Base-by-base conservation (phyloP, 1,284 basidiomycete genomes). In the Moesziomyces sp. region DNA sequence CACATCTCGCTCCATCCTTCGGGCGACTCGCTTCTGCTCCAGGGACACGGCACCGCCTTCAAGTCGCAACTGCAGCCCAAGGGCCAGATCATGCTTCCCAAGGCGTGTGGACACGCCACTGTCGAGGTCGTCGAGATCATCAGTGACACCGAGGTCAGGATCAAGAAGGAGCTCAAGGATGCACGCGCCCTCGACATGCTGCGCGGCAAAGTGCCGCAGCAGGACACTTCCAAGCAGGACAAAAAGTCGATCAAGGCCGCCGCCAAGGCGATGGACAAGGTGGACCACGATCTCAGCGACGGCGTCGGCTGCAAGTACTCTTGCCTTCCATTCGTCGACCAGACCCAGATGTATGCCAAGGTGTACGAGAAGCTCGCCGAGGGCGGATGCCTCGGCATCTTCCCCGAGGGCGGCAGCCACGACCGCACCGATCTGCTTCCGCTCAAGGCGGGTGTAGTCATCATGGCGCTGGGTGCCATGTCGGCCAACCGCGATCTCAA, bases 301-400 rank as follows among this genome's bases (percentile, higher is more conserved):
- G 52, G 55, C 21, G 26, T 23, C 7, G 81, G 79, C 3, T 75
- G 71, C 71, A 68, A 65, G 52, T 84, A 81, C 70, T 78, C 79
- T 35, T 77, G 73, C 48, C 68, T 82, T 21, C 83, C 83, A 30
- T 83, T 77, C 58, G 90, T 98, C 65, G 92, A 97, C 86, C 95
- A 98, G 85, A 90, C 92, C 67, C 90, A 93, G 68, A 98, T 98
- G 91, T 99, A 98, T 84, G 90, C 91, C 23, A 89, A 93, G 68
- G 97, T 99, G 5, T 99, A 97, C 84, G 88, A 93, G 78, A 89
- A 90, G 69, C 87, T 99, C 64, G 92, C 91, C 64, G 89, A 92
- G 57, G 93, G 93, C 18, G 93, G 93, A 11, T 91, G 91, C 77
- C 94, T 84, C 38, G 82, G 81, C 47, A 83, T 83, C 62, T 84